Evolutionary conservation across 1,284 basidiomycete species (phyloP).

Genomic region (Sporisorium scitamineum): DNA sequence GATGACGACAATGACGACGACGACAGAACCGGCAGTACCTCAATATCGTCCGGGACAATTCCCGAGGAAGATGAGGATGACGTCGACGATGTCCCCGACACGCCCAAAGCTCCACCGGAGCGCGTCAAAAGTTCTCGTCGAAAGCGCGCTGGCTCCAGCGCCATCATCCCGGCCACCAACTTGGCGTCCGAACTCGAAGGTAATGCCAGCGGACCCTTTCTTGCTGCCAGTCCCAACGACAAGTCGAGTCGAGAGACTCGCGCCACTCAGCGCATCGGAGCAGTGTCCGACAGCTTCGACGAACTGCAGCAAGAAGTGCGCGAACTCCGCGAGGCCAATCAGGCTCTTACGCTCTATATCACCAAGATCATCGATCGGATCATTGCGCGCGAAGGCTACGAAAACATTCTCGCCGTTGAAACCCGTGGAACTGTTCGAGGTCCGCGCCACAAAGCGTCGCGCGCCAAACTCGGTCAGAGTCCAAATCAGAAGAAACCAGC

Average conservation of each 20-base stretch:
- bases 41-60: constrained; percentile 30
- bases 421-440: constrained; percentile 70
- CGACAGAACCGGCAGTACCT: constrained; percentile 12
- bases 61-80: constrained; percentile 52
- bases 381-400: constrained; percentile 91
- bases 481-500: constrained; percentile 4
- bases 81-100: constrained; percentile 60
- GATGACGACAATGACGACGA: constrained; percentile 26
- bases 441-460: constrained; percentile 34
- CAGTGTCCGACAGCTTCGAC: constrained; percentile 36
- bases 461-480: constrained; percentile 19
- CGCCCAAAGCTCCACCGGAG: constrained; percentile 37
- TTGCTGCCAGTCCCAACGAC: constrained; percentile 15
- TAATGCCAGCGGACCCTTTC: constrained; percentile 73
- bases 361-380: constrained; percentile 97
- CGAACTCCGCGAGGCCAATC: constrained; percentile 91
- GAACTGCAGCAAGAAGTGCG: constrained; percentile 79
- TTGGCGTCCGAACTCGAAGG: constrained; percentile 83
- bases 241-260: constrained; percentile 50
- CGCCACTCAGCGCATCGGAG: constrained; percentile 53
- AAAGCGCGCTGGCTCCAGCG: constrained; percentile 18
- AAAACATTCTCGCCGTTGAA: constrained; percentile 89
- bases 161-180: constrained; percentile 9
- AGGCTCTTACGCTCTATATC: constrained; percentile 90
- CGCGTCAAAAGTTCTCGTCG: constrained; percentile 18